These are phyloP conservation scores for Echites panduratus DNA, from an alignment of 257 asterid species.

Conservation along the genomic window DNA sequence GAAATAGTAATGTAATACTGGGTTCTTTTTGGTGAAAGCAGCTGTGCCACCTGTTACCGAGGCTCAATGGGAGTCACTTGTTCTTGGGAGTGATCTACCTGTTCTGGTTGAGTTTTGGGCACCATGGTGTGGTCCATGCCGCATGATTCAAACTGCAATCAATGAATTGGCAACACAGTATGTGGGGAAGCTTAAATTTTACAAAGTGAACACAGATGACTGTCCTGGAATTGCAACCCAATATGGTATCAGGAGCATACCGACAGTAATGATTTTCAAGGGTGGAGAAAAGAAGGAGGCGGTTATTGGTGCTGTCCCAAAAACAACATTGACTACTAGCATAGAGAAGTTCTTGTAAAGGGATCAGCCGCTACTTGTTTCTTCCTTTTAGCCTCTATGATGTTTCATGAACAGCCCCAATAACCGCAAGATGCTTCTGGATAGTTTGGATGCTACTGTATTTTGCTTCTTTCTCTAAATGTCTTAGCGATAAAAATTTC, in stretches of 20 bases:
- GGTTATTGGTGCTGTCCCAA: conserved; percentile 87
- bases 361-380: conserved; percentile 20
- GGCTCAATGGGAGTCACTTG: conserved; percentile 51
- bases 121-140: conserved; percentile 99
- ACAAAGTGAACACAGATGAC: conserved; percentile 86
- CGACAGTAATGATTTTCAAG: conserved; percentile 81
- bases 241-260: conserved; percentile 91
- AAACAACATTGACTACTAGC: conserved; percentile 56
- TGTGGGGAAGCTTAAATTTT: conserved; percentile 71
- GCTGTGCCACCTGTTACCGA: conserved; percentile 64
- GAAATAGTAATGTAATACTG: neutral
- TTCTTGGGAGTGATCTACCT: conserved; percentile 47
- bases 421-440: conserved; percentile 44
- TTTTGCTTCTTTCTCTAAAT: conserved; percentile 1
- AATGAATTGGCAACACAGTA: conserved; percentile 73
- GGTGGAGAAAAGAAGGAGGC: conserved; percentile 88
- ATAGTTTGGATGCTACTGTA: conserved; percentile 40
- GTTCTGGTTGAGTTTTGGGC: conserved; percentile 97
- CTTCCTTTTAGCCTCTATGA: conserved; percentile 13
- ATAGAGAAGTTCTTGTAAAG: conserved; percentile 73
- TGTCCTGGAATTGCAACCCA: conserved; percentile 66
- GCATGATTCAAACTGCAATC: conserved; percentile 79
- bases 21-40: conserved; percentile 19
- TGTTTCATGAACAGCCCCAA: conserved; percentile 22
- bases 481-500: conserved; percentile 13